Percentiles rank a stretch among this genome's conserved stretches.
Evolutionary conservation across 2,329 filamentous ascomycete species (phyloP).

Genomic region (Scolecobasidium constrictum): DNA sequence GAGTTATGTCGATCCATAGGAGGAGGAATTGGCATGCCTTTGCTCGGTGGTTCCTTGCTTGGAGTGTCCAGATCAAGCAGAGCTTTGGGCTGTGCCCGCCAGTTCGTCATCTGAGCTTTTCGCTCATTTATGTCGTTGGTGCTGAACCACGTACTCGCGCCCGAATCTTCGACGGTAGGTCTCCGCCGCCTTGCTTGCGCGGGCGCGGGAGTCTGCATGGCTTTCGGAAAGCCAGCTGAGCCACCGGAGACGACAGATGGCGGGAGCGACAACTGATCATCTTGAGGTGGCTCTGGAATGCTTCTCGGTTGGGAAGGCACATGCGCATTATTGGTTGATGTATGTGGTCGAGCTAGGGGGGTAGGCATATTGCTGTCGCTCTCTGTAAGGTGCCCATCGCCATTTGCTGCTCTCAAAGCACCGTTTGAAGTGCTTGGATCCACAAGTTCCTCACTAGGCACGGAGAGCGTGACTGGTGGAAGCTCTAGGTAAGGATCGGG

Average conservation of each 20-base stretch:
- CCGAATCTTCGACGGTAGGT: neutral
- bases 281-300: slow-evolving; percentile 4
- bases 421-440: too few relatives aligned
- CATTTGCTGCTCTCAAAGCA: slow-evolving; percentile 4
- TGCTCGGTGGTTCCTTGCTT: slow-evolving; percentile 21
- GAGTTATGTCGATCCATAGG: slow-evolving; percentile 42
- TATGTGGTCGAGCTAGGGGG: slow-evolving; percentile 38
- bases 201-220: neutral
- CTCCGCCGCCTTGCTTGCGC: neutral
- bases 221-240: neutral
- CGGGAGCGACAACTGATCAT: slow-evolving; percentile 23
- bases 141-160: slow-evolving; percentile 4
- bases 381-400: slow-evolving; percentile 19
- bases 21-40: slow-evolving; percentile 23
- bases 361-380: slow-evolving; percentile 46
- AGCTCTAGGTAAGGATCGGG: slow-evolving; percentile 2
- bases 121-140: slow-evolving; percentile 24
- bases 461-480: slow-evolving; percentile 1
- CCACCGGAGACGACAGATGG: slow-evolving; percentile 17
- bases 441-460: neutral
- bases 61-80: slow-evolving; percentile 38
- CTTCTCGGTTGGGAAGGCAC: neutral
- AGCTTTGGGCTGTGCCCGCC: slow-evolving; percentile 38
- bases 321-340: neutral
- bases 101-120: slow-evolving; percentile 30